phyloP scores from a whole-genome alignment of 2,329 filamentous ascomycete species.

The Neonectria magnoliae region DNA sequence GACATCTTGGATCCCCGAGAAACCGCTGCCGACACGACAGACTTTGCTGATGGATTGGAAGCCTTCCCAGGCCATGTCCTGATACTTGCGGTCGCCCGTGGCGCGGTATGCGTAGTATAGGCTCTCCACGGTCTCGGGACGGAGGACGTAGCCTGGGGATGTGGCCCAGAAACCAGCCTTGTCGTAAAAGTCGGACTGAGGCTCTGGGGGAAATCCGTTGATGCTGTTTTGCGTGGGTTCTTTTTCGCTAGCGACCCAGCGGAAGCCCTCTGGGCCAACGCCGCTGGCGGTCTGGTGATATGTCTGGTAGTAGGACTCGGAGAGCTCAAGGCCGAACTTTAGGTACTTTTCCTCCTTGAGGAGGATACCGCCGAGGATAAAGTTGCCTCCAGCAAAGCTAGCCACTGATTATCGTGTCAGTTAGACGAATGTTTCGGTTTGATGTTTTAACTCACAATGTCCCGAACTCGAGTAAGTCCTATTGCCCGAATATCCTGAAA shows the following conservation, averaged over 20 bases:
- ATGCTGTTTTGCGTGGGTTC: slow-evolving; percentile 51
- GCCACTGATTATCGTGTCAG: slow-evolving; percentile 59
- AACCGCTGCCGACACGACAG: slow-evolving; percentile 73
- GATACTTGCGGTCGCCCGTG: slow-evolving; percentile 79
- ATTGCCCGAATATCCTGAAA: slow-evolving; percentile 65
- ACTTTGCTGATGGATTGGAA: slow-evolving; percentile 75
- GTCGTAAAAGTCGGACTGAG: slow-evolving; percentile 69
- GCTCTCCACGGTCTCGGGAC: slow-evolving; percentile 85
- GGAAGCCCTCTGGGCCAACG: slow-evolving; percentile 81
- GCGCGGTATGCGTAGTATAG: slow-evolving; percentile 88
- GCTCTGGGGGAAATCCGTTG: slow-evolving; percentile 52
- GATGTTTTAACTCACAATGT: slow-evolving; percentile 54
- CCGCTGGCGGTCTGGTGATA: slow-evolving; percentile 74
- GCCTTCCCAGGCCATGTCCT: slow-evolving; percentile 85
- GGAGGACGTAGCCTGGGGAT: slow-evolving; percentile 70
- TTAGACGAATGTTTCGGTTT: background rate
- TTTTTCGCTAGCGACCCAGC: slow-evolving; percentile 63
- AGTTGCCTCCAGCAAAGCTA: slow-evolving; percentile 84
- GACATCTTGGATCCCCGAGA: slow-evolving; percentile 72
- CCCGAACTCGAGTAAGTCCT: slow-evolving; percentile 57
- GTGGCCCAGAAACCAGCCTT: slow-evolving; percentile 77
- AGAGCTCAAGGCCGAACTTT: slow-evolving; percentile 77
- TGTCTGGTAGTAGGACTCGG: slow-evolving; percentile 77
- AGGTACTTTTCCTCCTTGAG: slow-evolving; percentile 74
- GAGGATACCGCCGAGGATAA: slow-evolving; percentile 81